Evolutionary conservation across 768 basidiomycete genomes (phyloP).

Genomic region (Omphalotus guepiniiformis): DNA sequence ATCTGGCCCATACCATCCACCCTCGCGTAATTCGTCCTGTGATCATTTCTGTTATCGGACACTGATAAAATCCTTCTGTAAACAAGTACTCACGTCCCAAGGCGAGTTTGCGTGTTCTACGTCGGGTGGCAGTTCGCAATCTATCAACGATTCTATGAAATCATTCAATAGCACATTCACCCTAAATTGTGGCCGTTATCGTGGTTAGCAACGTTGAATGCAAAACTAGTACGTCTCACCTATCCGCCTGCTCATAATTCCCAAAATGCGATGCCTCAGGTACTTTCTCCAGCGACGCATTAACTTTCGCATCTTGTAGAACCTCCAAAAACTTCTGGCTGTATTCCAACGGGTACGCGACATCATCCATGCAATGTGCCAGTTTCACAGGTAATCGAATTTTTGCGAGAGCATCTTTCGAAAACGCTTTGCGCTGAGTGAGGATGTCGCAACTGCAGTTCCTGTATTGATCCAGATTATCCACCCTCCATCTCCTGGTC

Average conservation of each 20-base stretch:
- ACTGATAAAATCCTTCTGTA: not conserved
- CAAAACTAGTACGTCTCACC: slow-evolving; percentile 8
- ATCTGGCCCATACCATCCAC: too few species aligned
- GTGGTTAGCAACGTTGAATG: not conserved
- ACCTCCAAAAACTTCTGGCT: slow-evolving; percentile 13
- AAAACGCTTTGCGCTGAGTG: not conserved
- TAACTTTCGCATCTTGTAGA: slow-evolving; percentile 19
- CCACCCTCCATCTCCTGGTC: slow-evolving; percentile 6
- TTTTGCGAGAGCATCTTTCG: slow-evolving; percentile 6
- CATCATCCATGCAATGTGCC: slow-evolving; percentile 22
- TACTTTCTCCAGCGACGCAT: slow-evolving; percentile 16
- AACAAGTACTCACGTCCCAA: slow-evolving; percentile 1
- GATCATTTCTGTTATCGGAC: too few species aligned
- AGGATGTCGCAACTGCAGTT: slow-evolving; percentile 9
- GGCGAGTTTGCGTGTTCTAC: not conserved
- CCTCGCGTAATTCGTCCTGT: too few species aligned
- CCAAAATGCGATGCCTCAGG: slow-evolving; percentile 20
- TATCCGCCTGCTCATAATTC: slow-evolving; percentile 6
- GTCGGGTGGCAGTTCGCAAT: slow-evolving; percentile 2
- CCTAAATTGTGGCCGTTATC: slow-evolving; percentile 13
- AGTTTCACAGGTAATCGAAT: slow-evolving; percentile 19
- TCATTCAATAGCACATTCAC: slow-evolving; percentile 26
- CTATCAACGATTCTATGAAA: slow-evolving; percentile 24
- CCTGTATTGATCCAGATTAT: slow-evolving; percentile 4
- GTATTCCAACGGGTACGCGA: slow-evolving; percentile 19